Evolutionary conservation across 257 asterid species (phyloP).

Genomic region (Jaltomata sinuosa): DNA sequence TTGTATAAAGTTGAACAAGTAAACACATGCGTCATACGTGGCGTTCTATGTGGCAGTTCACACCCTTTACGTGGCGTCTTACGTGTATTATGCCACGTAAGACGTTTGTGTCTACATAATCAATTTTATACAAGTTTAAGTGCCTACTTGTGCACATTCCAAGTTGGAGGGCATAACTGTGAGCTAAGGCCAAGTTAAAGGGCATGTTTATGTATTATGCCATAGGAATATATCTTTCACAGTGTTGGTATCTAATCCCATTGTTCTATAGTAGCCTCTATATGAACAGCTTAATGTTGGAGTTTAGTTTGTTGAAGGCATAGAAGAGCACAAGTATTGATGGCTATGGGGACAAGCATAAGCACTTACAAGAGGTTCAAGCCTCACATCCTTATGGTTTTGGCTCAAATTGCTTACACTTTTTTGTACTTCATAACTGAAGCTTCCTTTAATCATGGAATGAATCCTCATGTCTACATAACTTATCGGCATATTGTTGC

Average conservation of each 20-base stretch:
- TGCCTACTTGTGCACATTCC: no score
- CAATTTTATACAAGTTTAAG: no score
- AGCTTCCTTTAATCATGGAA: constrained; percentile 73
- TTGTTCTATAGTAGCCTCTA: neutral
- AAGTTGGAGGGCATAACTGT: no score
- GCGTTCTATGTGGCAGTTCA: no score
- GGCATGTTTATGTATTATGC: no score
- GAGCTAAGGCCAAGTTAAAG: no score
- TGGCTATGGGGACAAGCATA: constrained; percentile 8
- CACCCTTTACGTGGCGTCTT: no score
- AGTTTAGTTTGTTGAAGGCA: neutral
- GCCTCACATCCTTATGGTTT: constrained; percentile 65
- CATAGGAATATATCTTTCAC: neutral
- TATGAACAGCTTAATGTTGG: neutral
- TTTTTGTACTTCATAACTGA: constrained; percentile 56
- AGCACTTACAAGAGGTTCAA: constrained; percentile 23
- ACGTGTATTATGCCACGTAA: no score
- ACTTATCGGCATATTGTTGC: constrained; percentile 56
- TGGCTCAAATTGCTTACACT: constrained; percentile 47
- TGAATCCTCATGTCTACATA: constrained; percentile 64
- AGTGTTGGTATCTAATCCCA: constrained; percentile 18
- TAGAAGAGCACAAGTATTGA: neutral
- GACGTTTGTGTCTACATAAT: no score
- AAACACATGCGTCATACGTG: no score
- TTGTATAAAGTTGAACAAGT: no score